Conservation (phyloP, 2,329 filamentous ascomycete genomes). For the Trichoderma arundinaceum region DNA sequence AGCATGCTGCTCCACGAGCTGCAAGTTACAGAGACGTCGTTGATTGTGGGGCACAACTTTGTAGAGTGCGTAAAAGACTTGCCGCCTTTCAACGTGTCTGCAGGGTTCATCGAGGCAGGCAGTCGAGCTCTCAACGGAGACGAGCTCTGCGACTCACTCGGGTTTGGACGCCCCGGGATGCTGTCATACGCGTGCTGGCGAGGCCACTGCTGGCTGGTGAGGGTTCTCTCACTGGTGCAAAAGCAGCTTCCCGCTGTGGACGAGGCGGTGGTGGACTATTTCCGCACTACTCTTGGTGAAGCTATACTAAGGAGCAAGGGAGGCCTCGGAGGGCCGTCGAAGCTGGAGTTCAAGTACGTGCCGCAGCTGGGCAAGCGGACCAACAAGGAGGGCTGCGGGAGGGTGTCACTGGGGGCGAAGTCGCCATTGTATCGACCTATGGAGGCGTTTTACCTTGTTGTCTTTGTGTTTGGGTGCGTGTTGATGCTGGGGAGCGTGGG, state of each 20-base stretch:
- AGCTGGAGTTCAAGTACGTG: constrained; percentile 45
- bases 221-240: constrained; percentile 39
- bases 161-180: constrained; percentile 42
- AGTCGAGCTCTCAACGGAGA: constrained; percentile 49
- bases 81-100: constrained; percentile 45
- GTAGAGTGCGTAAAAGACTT: constrained; percentile 46
- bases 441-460: constrained; percentile 37
- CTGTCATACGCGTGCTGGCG: constrained; percentile 41
- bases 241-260: constrained; percentile 39
- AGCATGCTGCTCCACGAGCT: constrained; percentile 45
- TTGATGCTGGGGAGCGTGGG: background rate
- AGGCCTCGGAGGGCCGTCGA: constrained; percentile 40
- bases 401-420: constrained; percentile 8
- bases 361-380: constrained; percentile 37
- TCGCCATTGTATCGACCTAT: constrained; percentile 33
- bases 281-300: constrained; percentile 38
- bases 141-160: constrained; percentile 45
- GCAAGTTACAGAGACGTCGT: constrained; percentile 43
- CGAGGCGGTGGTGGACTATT: constrained; percentile 36
- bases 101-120: constrained; percentile 45
- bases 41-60: constrained; percentile 47
- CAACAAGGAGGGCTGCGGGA: constrained; percentile 36
- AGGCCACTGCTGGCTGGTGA: constrained; percentile 44
- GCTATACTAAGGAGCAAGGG: constrained; percentile 40
- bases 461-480: constrained; percentile 36